Percentiles rank a stretch among this genome's conserved stretches.
Conservation (phyloP, 148 eudicot genomes). For the Cornus suecica region DNA sequence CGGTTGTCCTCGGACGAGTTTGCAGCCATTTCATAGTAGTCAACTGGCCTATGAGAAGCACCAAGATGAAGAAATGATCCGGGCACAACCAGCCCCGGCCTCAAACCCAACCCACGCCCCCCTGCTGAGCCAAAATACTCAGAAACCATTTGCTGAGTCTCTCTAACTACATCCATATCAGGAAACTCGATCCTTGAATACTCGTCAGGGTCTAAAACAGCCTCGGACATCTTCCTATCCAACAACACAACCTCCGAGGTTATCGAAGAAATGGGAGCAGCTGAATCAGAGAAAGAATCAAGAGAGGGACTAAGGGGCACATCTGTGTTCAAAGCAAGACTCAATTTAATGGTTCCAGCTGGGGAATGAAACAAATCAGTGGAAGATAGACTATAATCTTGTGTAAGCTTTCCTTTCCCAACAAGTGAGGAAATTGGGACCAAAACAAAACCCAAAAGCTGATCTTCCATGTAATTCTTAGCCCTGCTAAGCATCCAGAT, state of each 20-base stretch:
- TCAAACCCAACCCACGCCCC: conserved; percentile 13
- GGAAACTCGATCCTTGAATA: conserved; percentile 70
- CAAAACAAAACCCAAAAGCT: conserved; percentile 68
- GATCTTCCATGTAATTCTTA: conserved; percentile 65
- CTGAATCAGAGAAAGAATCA: conserved; percentile 17
- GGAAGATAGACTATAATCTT: conserved; percentile 63
- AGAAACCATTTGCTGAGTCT: conserved; percentile 66
- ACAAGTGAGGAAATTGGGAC: conserved; percentile 53
- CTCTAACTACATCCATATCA: conserved; percentile 43
- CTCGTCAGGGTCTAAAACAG: conserved; percentile 36
- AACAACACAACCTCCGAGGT: conserved; percentile 57
- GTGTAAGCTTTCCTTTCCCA: conserved; percentile 44
- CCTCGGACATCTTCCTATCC: conserved; percentile 31
- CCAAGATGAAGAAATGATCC: conserved; percentile 72
- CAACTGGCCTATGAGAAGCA: conserved; percentile 24
- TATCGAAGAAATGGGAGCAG: conserved; percentile 37
- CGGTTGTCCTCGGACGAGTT: conserved; percentile 40
- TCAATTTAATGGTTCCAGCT: conserved; percentile 68
- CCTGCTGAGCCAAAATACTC: conserved; percentile 40
- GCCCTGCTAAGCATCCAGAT: conserved; percentile 81
- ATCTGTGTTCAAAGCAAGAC: conserved; percentile 37
- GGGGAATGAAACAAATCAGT: conserved; percentile 86
- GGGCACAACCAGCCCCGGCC: conserved; percentile 22
- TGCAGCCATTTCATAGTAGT: conserved; percentile 52
- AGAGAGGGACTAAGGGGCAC: conserved; percentile 20